These are phyloP conservation scores for Hyphopichia wangnamkhiaoensis DNA, from an alignment of 1,139 yeast genomes.

Conservation along the genomic window DNA sequence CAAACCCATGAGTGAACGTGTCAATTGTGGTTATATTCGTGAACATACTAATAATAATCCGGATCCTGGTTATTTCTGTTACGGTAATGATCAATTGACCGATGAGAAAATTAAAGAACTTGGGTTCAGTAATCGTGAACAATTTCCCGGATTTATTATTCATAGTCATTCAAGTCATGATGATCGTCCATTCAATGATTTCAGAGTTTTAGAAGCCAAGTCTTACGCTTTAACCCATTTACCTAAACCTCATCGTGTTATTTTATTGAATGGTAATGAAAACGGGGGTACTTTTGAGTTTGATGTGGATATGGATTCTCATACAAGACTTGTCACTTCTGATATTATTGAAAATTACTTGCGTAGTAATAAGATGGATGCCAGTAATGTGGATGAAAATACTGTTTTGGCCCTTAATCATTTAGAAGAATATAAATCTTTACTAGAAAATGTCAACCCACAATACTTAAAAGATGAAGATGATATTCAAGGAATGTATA, in stretches of 20 bases:
- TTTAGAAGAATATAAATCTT: constrained; percentile 17
- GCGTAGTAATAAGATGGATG: constrained; percentile 10
- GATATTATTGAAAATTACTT: constrained; percentile 23
- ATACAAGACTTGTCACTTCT: constrained; percentile 23
- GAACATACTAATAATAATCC: constrained; percentile 21
- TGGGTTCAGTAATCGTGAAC: constrained; percentile 22
- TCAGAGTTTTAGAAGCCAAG: constrained; percentile 29
- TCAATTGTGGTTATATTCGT: constrained; percentile 22
- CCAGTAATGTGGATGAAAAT: constrained; percentile 12
- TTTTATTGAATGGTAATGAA: constrained; percentile 23
- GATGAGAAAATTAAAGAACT: constrained; percentile 21
- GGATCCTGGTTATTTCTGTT: constrained; percentile 22
- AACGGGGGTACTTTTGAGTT: constrained; percentile 34
- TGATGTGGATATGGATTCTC: constrained; percentile 21
- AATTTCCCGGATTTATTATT: constrained; percentile 30
- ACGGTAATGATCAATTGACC: constrained; percentile 16
- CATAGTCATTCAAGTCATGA: constrained; percentile 28
- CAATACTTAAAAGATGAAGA: constrained; percentile 19
- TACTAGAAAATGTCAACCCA: constrained; percentile 20
- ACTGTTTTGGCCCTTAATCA: constrained; percentile 21
- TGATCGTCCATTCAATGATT: constrained; percentile 27
- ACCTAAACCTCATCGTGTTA: constrained; percentile 32
- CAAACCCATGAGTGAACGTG: constrained; percentile 19
- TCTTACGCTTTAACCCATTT: constrained; percentile 29
- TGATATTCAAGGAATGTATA: constrained; percentile 26